phyloP scores from a whole-genome alignment of 2,329 filamentous ascomycete species.

The Juglanconis sp. region DNA sequence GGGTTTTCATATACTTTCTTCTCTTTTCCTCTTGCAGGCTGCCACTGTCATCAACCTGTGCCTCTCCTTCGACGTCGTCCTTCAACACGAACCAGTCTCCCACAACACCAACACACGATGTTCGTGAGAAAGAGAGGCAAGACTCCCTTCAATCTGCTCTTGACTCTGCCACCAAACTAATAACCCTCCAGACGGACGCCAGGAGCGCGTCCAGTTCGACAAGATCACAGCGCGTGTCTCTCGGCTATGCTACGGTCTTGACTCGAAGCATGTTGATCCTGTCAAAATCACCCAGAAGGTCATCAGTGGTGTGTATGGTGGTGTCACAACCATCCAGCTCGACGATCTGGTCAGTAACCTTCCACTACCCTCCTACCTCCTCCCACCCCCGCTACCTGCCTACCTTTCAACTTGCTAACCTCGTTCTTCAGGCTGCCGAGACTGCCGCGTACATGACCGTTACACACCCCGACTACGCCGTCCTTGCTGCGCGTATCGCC shows the following conservation, averaged over 20 bases:
- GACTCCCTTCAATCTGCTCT: conserved; percentile 25
- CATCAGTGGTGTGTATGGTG: conserved; percentile 98
- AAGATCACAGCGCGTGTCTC: conserved; percentile 99
- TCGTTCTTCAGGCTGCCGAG: conserved; percentile 74
- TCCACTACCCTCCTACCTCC: not conserved
- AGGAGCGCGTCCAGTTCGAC: conserved; percentile 99
- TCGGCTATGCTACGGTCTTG: conserved; percentile 93
- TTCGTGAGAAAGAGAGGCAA: conserved; percentile 63
- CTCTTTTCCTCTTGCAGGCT: conserved; percentile 2
- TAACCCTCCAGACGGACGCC: conserved; percentile 76
- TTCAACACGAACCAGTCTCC: not conserved
- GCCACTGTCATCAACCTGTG: conserved; percentile 1
- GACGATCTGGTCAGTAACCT: conserved; percentile 79
- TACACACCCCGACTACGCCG: conserved; percentile 97
- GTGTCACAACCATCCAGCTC: conserved; percentile 92
- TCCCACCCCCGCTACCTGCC: not conserved
- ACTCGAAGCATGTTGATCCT: conserved; percentile 91
- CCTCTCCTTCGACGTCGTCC: conserved; percentile 1
- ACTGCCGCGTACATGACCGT: conserved; percentile 99
- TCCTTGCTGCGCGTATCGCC: conserved; percentile 95
- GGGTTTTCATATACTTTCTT: not conserved
- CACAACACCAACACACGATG: conserved; percentile 41
- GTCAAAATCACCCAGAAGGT: conserved; percentile 99
- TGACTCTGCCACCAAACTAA: not conserved
- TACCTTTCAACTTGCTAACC: conserved; percentile 1